Conservation (phyloP, 2,329 filamentous ascomycete genomes). For the Orbilia oligospora region DNA sequence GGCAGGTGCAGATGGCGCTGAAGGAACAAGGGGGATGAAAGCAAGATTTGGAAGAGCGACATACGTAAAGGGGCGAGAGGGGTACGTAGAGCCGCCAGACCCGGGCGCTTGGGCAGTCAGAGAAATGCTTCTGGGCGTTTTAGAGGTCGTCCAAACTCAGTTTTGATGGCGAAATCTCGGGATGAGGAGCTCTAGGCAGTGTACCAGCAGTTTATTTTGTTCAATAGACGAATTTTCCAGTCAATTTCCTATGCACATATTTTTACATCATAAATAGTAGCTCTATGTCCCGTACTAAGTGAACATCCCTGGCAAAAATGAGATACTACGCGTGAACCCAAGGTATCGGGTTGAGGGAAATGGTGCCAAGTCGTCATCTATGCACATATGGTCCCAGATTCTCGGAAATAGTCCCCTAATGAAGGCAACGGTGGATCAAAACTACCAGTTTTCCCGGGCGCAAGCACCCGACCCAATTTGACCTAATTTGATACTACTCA, state of each 20-base stretch:
- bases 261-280: slow-evolving; percentile 1
- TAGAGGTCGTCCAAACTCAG: slow-evolving; percentile 69
- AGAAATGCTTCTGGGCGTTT: slow-evolving; percentile 84
- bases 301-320: neutral
- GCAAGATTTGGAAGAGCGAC: slow-evolving; percentile 87
- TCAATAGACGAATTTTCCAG: neutral
- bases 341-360: neutral
- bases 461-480: slow-evolving; percentile 5
- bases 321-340: neutral
- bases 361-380: neutral
- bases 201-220: neutral
- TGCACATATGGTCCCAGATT: neutral
- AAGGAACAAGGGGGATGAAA: slow-evolving; percentile 91
- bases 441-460: slow-evolving; percentile 21
- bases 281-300: neutral
- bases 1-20: slow-evolving; percentile 81
- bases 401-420: slow-evolving; percentile 29
- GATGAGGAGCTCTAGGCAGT: neutral
- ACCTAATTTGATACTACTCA: slow-evolving; percentile 32
- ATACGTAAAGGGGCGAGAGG: slow-evolving; percentile 72
- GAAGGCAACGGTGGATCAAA: neutral
- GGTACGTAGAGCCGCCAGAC: slow-evolving; percentile 78
- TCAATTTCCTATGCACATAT: slow-evolving; percentile 24
- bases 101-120: slow-evolving; percentile 84
- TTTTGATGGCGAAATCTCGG: neutral